phyloP scores from a whole-genome alignment of 352 stramenopile species.

The Phytophthora pini region DNA sequence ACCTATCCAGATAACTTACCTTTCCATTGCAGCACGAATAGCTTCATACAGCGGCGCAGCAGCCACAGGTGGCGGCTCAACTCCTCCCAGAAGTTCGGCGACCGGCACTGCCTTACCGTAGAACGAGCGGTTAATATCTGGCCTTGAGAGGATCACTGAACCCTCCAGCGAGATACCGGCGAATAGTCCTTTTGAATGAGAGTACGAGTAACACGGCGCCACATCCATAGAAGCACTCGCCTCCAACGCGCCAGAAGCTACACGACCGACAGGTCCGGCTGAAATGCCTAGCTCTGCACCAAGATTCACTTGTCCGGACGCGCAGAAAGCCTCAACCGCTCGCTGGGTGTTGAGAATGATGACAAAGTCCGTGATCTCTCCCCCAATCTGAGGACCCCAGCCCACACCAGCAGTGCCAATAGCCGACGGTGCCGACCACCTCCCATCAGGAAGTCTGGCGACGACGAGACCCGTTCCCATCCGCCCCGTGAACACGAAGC shows the following conservation, averaged over 20 bases:
- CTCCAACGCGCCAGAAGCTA: slow-evolving; percentile 76
- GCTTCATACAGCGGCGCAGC: slow-evolving; percentile 88
- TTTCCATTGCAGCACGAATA: slow-evolving; percentile 68
- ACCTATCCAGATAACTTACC: slow-evolving; percentile 38
- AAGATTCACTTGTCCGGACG: slow-evolving; percentile 90
- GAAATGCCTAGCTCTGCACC: slow-evolving; percentile 91
- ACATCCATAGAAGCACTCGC: slow-evolving; percentile 80
- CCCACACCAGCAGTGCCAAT: slow-evolving; percentile 92
- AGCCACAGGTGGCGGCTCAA: slow-evolving; percentile 80
- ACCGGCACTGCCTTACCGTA: slow-evolving; percentile 86
- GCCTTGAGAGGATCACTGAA: slow-evolving; percentile 88
- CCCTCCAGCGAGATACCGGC: slow-evolving; percentile 90
- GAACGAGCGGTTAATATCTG: slow-evolving; percentile 93
- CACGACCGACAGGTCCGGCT: slow-evolving; percentile 90
- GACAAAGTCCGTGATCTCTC: slow-evolving; percentile 94
- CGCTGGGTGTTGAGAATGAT: slow-evolving; percentile 94
- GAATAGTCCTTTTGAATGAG: slow-evolving; percentile 91
- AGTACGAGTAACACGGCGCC: slow-evolving; percentile 93
- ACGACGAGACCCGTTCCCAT: slow-evolving; percentile 95
- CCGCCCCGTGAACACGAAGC: slow-evolving; percentile 85
- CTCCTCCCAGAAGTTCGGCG: slow-evolving; percentile 75
- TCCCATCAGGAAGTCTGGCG: slow-evolving; percentile 90
- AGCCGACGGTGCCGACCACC: slow-evolving; percentile 95
- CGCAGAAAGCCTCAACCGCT: slow-evolving; percentile 86
- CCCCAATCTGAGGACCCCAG: slow-evolving; percentile 93